Evolutionary conservation across 306 rosid species (phyloP).

Genomic region (Lathyrus sativus): DNA sequence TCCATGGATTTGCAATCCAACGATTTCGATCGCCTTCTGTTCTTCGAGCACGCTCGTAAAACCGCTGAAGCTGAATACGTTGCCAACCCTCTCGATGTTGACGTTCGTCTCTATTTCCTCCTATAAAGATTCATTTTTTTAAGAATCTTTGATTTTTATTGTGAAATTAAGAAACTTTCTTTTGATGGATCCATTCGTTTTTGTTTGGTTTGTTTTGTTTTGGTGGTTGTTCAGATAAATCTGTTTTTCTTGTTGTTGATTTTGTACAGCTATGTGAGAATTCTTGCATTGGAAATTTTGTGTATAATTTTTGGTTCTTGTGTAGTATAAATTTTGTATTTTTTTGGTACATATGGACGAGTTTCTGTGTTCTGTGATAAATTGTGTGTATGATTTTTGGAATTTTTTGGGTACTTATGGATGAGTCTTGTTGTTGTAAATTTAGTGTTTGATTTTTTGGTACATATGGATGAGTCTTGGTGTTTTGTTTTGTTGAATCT

Average conservation of each 20-base stretch:
- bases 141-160: neutral
- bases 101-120: conserved; percentile 46
- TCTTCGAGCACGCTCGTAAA: conserved; percentile 84
- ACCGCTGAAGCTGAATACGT: conserved; percentile 61
- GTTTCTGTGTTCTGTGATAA: too few relatives aligned
- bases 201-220: neutral
- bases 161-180: conserved; percentile 3
- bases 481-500: neutral
- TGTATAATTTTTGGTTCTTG: neutral
- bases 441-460: too few relatives aligned
- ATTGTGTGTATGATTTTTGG: too few relatives aligned
- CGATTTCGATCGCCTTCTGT: conserved; percentile 79
- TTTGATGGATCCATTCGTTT: neutral
- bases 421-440: too few relatives aligned
- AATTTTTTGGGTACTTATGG: neutral
- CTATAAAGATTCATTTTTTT: neutral
- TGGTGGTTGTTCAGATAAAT: neutral
- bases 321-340: too few relatives aligned
- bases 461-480: too few relatives aligned
- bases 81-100: conserved; percentile 74
- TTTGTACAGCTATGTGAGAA: neutral
- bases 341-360: neutral
- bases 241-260: neutral
- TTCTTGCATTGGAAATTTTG: neutral
- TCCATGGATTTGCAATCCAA: conserved; percentile 58